Percentiles rank a stretch among this genome's conserved stretches.
phyloP scores from a whole-genome alignment of 2,329 filamentous ascomycete genomes.

The Cercospora sesami region DNA sequence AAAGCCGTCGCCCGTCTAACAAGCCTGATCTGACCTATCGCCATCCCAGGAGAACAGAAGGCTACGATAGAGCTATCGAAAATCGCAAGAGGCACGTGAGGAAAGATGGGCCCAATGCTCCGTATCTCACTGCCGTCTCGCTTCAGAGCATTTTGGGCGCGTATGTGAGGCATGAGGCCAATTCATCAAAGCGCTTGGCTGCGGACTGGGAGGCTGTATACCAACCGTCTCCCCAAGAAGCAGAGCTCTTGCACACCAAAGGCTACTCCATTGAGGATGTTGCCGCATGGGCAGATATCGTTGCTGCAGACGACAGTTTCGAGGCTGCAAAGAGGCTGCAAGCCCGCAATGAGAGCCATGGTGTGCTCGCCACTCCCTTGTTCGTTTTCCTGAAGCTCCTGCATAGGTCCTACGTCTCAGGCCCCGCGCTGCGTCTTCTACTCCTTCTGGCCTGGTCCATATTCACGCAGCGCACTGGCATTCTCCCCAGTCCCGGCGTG shows the following conservation, averaged over 20 bases:
- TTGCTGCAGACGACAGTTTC: slow-evolving; percentile 25
- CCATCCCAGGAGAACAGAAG: slow-evolving; percentile 1
- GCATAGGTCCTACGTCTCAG: slow-evolving; percentile 45
- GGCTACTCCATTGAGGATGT: slow-evolving; percentile 31
- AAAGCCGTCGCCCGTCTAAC: neutral
- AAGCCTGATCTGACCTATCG: slow-evolving; percentile 9
- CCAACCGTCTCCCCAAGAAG: slow-evolving; percentile 15
- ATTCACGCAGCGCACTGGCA: slow-evolving; percentile 1
- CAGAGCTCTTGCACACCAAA: slow-evolving; percentile 18
- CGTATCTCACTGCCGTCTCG: neutral
- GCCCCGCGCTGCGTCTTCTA: slow-evolving; percentile 46
- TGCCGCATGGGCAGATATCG: slow-evolving; percentile 30
- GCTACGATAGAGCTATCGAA: neutral
- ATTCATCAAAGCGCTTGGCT: slow-evolving; percentile 10
- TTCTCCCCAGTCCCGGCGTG: slow-evolving; percentile 10
- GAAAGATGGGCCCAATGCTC: neutral
- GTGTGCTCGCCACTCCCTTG: slow-evolving; percentile 39
- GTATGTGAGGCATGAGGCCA: slow-evolving; percentile 12
- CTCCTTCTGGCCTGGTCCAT: slow-evolving; percentile 29
- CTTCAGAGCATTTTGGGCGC: slow-evolving; percentile 7
- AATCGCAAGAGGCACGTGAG: neutral
- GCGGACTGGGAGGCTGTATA: slow-evolving; percentile 22
- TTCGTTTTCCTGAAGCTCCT: slow-evolving; percentile 53
- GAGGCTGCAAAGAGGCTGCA: slow-evolving; percentile 28
- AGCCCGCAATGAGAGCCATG: neutral